Base-by-base conservation (phyloP, 148 eudicot species). In the Silene latifolia region DNA sequence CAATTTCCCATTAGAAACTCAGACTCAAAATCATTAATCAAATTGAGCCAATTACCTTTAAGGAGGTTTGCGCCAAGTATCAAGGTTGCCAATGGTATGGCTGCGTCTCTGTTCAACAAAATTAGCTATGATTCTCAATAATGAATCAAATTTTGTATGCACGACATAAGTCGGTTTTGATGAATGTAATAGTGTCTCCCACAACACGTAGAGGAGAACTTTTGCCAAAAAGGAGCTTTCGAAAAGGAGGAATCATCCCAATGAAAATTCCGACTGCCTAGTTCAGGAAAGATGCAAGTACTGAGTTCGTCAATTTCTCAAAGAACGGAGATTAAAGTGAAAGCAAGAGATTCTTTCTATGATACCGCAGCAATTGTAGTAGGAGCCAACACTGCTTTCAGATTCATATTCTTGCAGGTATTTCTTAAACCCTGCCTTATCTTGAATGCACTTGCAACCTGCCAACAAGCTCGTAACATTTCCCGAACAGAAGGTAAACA, bases 1-100 rank as follows among this genome's bases (percentile, higher is more conserved):
- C 0, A 23, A 48, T 11, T 48, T 59, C 69, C n/a, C 7, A n/a
- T 63, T 21, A 21, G 53, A 21, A 5, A 20, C 56, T 51, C 18
- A 51, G 17, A 51, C 4, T 12, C 18, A 51, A 51, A 51, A 14
- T 51, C 18, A 14, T 48, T 11, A 48, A 48, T 48, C 3, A 48
- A 48, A 48, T 48, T 11, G 17, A 51, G 56, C 14, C 4, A 11
- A 15, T 54, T 85, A 88, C 98, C 98, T 84, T 74, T 88, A 3
- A 91, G 87, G 63, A 93, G 94, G 78, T 93, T 91, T 63, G 90
- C 98, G 69, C 98, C 98, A 32, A 91, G 54, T 79, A 93, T 82
- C 77, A 93, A 73, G 61, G 89, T 85, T 47, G 85, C 48, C 58
- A 86, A 44, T 59, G 98, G 97, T 47, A 93, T 80, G 51, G 98